Conservation (phyloP, 2,329 filamentous ascomycete genomes). For the Exophiala mesophila region DNA sequence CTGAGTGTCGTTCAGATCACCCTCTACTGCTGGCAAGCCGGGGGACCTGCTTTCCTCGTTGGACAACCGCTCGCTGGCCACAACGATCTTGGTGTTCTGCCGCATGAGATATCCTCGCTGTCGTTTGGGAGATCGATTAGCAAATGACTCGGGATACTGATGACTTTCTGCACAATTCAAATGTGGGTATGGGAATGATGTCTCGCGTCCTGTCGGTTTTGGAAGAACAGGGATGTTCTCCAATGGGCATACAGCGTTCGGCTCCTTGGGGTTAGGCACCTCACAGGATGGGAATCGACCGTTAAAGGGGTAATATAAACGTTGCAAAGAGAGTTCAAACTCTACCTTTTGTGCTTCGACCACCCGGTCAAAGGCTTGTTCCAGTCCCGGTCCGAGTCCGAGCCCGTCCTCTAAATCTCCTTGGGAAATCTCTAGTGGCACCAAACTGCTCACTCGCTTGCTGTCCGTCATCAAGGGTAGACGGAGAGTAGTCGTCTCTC, state of each 20-base stretch:
- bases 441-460: constrained; percentile 65
- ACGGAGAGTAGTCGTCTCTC: background rate
- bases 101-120: constrained; percentile 99
- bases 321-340: constrained; percentile 46
- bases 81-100: constrained; percentile 94
- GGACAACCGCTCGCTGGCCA: constrained; percentile 70
- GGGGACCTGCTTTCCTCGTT: constrained; percentile 48
- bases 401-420: constrained; percentile 62
- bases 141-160: constrained; percentile 36
- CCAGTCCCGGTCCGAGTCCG: constrained; percentile 72
- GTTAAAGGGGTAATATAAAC: constrained; percentile 30
- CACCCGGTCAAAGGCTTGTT: constrained; percentile 88
- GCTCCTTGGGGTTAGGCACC: constrained; percentile 18
- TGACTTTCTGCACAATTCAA: constrained; percentile 9
- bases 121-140: constrained; percentile 60
- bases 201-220: constrained; percentile 19
- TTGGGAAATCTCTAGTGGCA: constrained; percentile 76
- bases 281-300: constrained; percentile 26
- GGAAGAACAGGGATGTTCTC: constrained; percentile 20
- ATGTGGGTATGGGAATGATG: constrained; percentile 1
- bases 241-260: constrained; percentile 13
- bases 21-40: constrained; percentile 28
- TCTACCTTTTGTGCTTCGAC: constrained; percentile 96
- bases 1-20: constrained; percentile 30
- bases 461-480: background rate